Conservation (phyloP, 2,329 filamentous ascomycete species). For the Xylaria sp. region DNA sequence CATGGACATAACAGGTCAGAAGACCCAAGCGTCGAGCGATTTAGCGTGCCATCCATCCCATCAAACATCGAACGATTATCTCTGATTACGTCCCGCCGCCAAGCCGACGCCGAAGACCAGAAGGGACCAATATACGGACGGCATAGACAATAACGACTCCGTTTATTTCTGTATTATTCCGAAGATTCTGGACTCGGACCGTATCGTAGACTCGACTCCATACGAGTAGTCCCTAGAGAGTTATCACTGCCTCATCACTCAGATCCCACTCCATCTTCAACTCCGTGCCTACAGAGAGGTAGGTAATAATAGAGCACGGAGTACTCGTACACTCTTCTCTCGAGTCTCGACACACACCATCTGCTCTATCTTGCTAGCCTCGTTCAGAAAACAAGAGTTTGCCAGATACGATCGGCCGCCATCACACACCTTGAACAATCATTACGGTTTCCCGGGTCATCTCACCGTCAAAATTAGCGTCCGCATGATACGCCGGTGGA, state of each 20-base stretch:
- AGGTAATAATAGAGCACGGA: too few species aligned
- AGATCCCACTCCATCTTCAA: background rate
- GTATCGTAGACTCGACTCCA: too few species aligned
- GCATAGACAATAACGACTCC: background rate
- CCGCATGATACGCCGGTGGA: background rate
- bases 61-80: background rate
- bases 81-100: background rate
- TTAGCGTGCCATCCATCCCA: background rate
- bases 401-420: background rate
- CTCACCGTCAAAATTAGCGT: conserved; percentile 8
- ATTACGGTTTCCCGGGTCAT: conserved; percentile 9
- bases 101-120: background rate
- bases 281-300: background rate
- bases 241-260: too few species aligned
- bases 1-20: background rate
- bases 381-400: background rate
- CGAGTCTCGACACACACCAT: too few species aligned
- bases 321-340: too few species aligned
- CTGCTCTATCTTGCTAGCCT: background rate
- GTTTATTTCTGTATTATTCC: too few species aligned
- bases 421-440: background rate
- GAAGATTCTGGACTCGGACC: too few species aligned
- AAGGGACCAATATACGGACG: background rate
- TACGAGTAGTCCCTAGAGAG: too few species aligned
- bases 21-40: background rate